Conservation (phyloP, 192 early-diverging fungal genomes). For the Coemansia reversa region DNA sequence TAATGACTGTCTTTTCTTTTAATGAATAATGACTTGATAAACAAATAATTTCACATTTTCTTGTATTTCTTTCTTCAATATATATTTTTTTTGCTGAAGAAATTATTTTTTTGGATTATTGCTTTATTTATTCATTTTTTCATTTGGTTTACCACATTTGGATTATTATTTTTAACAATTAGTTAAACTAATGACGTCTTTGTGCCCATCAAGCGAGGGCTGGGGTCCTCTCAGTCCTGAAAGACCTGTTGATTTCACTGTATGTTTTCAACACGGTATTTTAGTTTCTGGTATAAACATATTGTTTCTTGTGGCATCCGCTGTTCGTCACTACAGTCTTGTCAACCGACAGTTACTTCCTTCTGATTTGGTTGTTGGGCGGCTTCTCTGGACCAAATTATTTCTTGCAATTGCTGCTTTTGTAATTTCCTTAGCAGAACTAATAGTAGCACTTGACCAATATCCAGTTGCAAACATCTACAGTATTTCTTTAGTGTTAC, state of each 20-base stretch:
- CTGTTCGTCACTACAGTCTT: background rate
- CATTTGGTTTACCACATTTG: too few relatives aligned
- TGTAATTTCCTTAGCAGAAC: background rate
- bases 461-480: background rate
- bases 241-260: constrained; percentile 45
- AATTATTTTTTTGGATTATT: too few relatives aligned
- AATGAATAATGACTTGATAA: too few relatives aligned
- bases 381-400: background rate
- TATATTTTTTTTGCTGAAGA: too few relatives aligned
- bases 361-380: background rate
- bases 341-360: background rate
- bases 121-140: too few relatives aligned
- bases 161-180: too few relatives aligned
- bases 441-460: background rate
- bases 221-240: constrained; percentile 52
- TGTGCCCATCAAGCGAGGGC: constrained; percentile 45
- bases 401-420: background rate
- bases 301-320: constrained; percentile 24
- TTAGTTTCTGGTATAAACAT: constrained; percentile 17
- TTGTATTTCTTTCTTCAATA: too few relatives aligned
- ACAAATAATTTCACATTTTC: too few relatives aligned
- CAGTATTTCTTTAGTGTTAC: background rate
- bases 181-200: background rate
- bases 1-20: too few relatives aligned
- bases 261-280: constrained; percentile 44